phyloP scores from a whole-genome alignment of 352 stramenopile genomes.

The Aphanomyces astaci region DNA sequence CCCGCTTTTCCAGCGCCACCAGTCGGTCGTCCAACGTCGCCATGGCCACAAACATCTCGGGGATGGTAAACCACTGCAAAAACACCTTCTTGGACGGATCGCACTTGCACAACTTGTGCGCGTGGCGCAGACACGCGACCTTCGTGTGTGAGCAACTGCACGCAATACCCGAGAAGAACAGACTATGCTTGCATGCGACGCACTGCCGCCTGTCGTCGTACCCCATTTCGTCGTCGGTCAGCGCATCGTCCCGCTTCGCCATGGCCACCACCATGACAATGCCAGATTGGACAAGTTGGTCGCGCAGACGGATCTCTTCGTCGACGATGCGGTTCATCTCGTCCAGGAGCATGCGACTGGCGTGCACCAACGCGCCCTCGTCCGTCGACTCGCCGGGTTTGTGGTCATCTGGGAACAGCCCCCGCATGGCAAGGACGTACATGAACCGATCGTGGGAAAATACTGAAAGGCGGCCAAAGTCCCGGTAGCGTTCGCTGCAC shows the following conservation, averaged over 20 bases:
- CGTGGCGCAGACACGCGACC: conserved; percentile 56
- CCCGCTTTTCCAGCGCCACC: not conserved
- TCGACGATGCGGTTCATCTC: not conserved
- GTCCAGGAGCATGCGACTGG: not conserved
- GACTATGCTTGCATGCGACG: conserved; percentile 50
- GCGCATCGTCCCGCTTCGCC: conserved; percentile 44
- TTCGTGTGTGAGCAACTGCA: conserved; percentile 51
- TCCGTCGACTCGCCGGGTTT: conserved; percentile 26
- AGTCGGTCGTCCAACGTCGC: not conserved
- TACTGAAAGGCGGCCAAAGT: conserved; percentile 52
- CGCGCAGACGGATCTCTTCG: not conserved
- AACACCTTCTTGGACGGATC: conserved; percentile 43
- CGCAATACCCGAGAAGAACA: conserved; percentile 74
- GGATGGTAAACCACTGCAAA: conserved; percentile 49
- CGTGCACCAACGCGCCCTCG: not conserved
- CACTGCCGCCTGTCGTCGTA: conserved; percentile 63
- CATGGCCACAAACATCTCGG: not conserved
- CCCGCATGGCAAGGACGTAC: conserved; percentile 57
- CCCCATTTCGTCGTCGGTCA: conserved; percentile 67
- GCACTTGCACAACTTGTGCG: conserved; percentile 57
- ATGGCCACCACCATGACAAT: conserved; percentile 6
- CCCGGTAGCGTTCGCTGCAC: conserved; percentile 60
- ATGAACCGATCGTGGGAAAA: conserved; percentile 80
- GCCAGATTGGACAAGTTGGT: not conserved
- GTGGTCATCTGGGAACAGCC: conserved; percentile 45